Evolutionary conservation across 331 rosid species (phyloP).

Genomic region (Malus hybrid): DNA sequence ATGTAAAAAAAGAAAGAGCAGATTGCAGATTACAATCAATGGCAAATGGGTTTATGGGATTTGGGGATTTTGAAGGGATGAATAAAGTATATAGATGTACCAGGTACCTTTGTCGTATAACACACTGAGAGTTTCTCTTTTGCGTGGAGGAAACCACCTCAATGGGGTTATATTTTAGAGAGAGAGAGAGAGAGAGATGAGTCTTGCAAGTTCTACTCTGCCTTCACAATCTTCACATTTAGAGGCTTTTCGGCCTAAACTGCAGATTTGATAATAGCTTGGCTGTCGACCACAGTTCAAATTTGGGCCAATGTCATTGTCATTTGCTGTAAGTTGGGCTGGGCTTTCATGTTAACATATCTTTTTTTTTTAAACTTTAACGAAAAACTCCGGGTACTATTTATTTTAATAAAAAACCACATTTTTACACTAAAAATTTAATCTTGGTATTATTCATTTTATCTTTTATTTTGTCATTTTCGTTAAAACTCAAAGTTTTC

Average conservation of each 20-base stretch:
- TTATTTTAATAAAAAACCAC: too few species aligned
- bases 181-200: neutral
- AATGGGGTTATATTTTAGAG: slow-evolving; percentile 4
- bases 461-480: too few species aligned
- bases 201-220: neutral
- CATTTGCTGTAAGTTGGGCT: neutral
- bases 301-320: neutral
- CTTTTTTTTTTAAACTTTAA: too few species aligned
- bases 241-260: neutral
- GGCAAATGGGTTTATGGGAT: neutral
- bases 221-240: neutral
- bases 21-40: slow-evolving; percentile 9
- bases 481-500: too few species aligned
- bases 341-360: neutral
- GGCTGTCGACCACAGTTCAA: neutral
- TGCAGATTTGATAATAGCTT: neutral
- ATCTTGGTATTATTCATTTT: too few species aligned
- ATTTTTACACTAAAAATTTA: too few species aligned
- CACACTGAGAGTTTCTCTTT: slow-evolving; percentile 14
- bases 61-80: slow-evolving; percentile 7
- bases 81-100: neutral
- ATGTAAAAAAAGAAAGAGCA: neutral
- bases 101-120: slow-evolving; percentile 21
- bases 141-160: slow-evolving; percentile 45
- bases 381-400: too few species aligned